Evolutionary conservation across 202 grass and related monocot genomes (phyloP).

Genomic region (Panicum hallii): DNA sequence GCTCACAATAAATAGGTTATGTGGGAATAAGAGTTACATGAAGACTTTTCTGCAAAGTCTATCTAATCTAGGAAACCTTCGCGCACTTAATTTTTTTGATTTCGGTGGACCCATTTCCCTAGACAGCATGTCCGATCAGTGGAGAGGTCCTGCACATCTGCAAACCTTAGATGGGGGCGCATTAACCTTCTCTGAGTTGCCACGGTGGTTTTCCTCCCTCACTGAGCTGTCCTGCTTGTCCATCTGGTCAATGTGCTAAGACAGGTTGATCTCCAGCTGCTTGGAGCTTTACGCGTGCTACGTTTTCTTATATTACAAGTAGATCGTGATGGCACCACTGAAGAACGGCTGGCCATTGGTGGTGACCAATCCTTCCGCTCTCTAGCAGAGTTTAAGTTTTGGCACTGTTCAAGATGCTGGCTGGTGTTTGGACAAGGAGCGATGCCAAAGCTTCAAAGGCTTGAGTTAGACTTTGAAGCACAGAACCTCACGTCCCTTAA

Average conservation of each 20-base stretch:
- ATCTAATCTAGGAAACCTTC: neutral
- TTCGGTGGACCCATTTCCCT: accelerated
- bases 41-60: neutral
- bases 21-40: neutral
- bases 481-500: neutral
- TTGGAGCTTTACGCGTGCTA: slow-evolving; percentile 9
- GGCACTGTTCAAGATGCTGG: neutral
- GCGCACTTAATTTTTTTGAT: neutral
- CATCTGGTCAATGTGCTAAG: neutral
- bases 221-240: neutral
- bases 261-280: neutral
- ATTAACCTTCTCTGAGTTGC: neutral
- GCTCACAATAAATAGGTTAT: accelerated
- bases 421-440: neutral
- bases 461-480: neutral
- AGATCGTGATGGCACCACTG: accelerated
- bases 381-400: neutral
- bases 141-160: neutral
- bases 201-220: neutral
- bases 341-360: neutral
- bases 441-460: neutral
- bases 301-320: neutral
- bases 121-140: neutral
- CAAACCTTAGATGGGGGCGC: accelerated
- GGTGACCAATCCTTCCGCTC: neutral